phyloP scores from a whole-genome alignment of 164 flowering plant species.

The Annona cherimola region DNA sequence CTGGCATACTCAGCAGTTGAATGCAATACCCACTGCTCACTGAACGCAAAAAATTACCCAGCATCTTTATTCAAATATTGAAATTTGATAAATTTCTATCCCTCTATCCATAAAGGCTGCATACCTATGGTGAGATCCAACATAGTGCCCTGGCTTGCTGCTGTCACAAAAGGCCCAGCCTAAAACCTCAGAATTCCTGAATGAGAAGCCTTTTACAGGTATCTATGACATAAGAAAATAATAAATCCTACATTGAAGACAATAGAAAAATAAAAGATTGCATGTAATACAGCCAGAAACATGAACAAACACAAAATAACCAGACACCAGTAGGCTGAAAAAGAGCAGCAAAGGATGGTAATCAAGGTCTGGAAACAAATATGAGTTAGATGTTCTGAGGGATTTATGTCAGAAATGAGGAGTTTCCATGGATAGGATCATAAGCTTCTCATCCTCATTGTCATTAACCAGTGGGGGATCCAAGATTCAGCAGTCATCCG shows the following conservation, averaged over 20 bases:
- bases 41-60: constrained; percentile 17
- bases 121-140: constrained; percentile 36
- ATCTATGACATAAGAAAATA: constrained; percentile 40
- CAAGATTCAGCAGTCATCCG: neutral
- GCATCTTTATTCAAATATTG: neutral
- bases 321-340: neutral
- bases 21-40: constrained; percentile 81
- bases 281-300: neutral
- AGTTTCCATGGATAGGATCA: too few species aligned
- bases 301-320: neutral
- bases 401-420: neutral
- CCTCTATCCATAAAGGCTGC: neutral
- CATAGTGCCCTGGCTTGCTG: constrained; percentile 71
- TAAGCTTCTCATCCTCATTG: neutral
- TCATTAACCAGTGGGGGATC: neutral
- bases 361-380: neutral
- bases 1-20: constrained; percentile 63
- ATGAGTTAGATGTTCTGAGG: neutral
- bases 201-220: constrained; percentile 65
- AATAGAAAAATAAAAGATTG: neutral
- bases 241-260: neutral
- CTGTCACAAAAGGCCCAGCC: constrained; percentile 75
- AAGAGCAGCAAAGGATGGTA: neutral
- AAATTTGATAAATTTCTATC: neutral
- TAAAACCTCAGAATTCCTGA: constrained; percentile 58